Evolutionary conservation across 1,139 yeast species (phyloP), one percentile per base, ranked within the genome.

Genomic region (Yamadazyma diospyri): DNA sequence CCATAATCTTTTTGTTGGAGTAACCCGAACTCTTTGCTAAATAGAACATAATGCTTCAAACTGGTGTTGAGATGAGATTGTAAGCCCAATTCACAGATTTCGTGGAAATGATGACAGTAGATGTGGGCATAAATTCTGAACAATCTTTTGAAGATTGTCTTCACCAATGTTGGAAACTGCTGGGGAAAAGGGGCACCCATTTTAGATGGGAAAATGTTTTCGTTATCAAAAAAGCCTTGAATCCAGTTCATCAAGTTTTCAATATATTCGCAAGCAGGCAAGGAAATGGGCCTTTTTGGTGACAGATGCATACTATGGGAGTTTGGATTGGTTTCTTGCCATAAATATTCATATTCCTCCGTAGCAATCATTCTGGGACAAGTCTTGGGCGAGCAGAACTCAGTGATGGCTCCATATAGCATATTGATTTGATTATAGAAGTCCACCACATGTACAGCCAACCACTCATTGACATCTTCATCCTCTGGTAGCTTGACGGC

Each of bases 301-400:
- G 52, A 59, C 2, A 89, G 85, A 39, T 70, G 77, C 39, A 50
- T 64, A 9, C 51, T 61, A 53, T 65, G 55, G 6, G 46, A 39
- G 26, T 68, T 57, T 9, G 75, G 58, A 49, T 66, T 60, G 26
- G 76, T 61, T 49, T 86, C 95, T 55, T 88, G 96, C 98, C 98
- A 92, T 40, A 92, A 72, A 53, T 92, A 92, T 59, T 92, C 98
- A 55, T 88, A 92, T 61, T 88, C 97, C 40, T 83, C 94, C 0
- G 97, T 89, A 10, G 98, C 98, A 36, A 84, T 87, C 99, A 92
- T 92, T 39, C 94, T 65, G 3, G 98, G 97, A 56, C 98, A 92
- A 2, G 95, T 76, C 13, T 65, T 59, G 1, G 97, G 97, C 0
- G 97, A 86, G 57, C 99, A 92, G 51, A 92, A 89, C 60, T 88